Base-by-base conservation (phyloP, 140 eudicot species). In the Oenanthe javanica region DNA sequence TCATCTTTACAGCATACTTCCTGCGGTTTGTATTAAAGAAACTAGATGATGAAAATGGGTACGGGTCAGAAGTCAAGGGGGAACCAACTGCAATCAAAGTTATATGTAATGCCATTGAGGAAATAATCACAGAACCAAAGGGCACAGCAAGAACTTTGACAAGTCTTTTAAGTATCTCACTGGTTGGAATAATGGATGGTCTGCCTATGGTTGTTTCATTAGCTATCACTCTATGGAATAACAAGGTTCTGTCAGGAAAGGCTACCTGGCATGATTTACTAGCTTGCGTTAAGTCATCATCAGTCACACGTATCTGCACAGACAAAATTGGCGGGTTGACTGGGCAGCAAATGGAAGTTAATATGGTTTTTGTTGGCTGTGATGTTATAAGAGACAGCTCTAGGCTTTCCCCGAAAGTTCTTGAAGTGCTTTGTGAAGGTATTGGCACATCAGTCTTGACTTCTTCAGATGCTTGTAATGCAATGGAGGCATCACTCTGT, bases 181-280 rank as follows among this genome's bases (percentile, higher is more conserved):
- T 86, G 48, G 72, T 86, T 72, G 85, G 87, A 50, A 46, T 88
- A 59, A 72, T 81, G 59, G 88, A 86, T 23, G 88, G 85, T 9
- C 79, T 86, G 13, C 84, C 86, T 27, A 79, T 86, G 45, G 87
- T 86, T 45, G 76, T 88, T 81, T 84, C 92, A 47, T 13, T 84
- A 19, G 87, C 89, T 40, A 50, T 78, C 49, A 38, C 48, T 55
- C 72, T 79, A 52, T 78, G 88, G 88, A 84, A 84, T n/a, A n/a
- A 54, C 10, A 13, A 64, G 27, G 71, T 66, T 36, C 80, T 85
- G 16, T 55, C 23, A 10, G 80, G 52, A 38, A 72, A 76, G 9
- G 87, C 72, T 46, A 71, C 46, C 23, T 76, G 76, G 45, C 85
- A 81, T 79, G 84, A 82, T 82, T 47, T 84, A 46, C 75, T 52